These are phyloP conservation scores for Ascosphaera acerosa DNA, from an alignment of 2,329 filamentous ascomycete genomes.

Conservation along the genomic window DNA sequence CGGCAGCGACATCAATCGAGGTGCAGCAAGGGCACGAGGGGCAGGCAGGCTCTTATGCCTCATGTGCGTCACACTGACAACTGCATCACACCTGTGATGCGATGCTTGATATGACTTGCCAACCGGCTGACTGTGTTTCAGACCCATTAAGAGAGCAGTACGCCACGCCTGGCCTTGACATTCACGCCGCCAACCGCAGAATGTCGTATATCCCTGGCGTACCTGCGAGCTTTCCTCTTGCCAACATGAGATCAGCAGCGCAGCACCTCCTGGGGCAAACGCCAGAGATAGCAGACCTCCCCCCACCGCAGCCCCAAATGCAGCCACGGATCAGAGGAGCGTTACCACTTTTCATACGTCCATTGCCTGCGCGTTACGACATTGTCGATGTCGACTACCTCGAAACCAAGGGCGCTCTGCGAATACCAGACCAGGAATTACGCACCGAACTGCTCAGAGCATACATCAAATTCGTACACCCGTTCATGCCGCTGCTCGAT, in stretches of 20 bases:
- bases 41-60: no score
- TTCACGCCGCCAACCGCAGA: slow-evolving; percentile 18
- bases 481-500: slow-evolving; percentile 75
- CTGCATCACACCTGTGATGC: no score
- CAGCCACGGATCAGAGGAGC: slow-evolving; percentile 14
- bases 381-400: slow-evolving; percentile 66
- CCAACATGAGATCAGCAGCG: slow-evolving; percentile 13
- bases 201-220: slow-evolving; percentile 18
- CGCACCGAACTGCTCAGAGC: slow-evolving; percentile 60
- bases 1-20: slow-evolving; percentile 19
- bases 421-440: slow-evolving; percentile 41
- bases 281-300: slow-evolving; percentile 1
- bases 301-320: slow-evolving; percentile 25
- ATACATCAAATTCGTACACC: slow-evolving; percentile 76
- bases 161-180: slow-evolving; percentile 12
- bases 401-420: slow-evolving; percentile 58
- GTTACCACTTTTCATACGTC: slow-evolving; percentile 47
- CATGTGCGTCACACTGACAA: no score
- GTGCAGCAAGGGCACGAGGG: slow-evolving; percentile 28
- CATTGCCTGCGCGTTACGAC: slow-evolving; percentile 50
- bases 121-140: slow-evolving; percentile 9
- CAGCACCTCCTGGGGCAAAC: slow-evolving; percentile 15
- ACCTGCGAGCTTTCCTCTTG: slow-evolving; percentile 14
- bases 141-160: slow-evolving; percentile 24
- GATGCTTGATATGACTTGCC: no score